A percentile compares a stretch with the other conserved stretches of the same genome.
phyloP scores from a whole-genome alignment of 345 rosid species.

The Salix caprea region DNA sequence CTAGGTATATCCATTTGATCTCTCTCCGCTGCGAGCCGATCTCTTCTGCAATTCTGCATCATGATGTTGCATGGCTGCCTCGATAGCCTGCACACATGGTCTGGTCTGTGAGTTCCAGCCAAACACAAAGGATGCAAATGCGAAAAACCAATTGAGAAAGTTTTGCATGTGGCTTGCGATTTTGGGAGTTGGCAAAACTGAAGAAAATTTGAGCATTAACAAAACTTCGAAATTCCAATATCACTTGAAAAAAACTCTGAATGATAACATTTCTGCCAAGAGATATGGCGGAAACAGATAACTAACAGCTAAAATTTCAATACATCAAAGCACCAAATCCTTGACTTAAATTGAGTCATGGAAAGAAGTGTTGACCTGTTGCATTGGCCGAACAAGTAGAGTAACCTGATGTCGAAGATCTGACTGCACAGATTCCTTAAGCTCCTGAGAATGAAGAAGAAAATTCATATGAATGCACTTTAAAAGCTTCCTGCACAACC shows the following conservation, averaged over 20 bases:
- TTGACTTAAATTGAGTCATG: background rate
- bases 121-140: background rate
- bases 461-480: background rate
- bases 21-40: constrained; percentile 14
- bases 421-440: constrained; percentile 79
- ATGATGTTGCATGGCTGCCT: constrained; percentile 34
- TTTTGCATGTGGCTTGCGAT: background rate
- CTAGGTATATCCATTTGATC: constrained; percentile 27
- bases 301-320: background rate
- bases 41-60: constrained; percentile 33
- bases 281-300: background rate
- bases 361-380: constrained; percentile 54
- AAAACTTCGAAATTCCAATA: background rate
- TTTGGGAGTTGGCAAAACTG: background rate
- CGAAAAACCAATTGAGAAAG: background rate
- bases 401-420: constrained; percentile 81
- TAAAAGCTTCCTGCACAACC: background rate
- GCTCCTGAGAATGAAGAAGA: constrained; percentile 38
- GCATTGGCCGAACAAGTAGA: constrained; percentile 88
- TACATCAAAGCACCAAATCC: background rate
- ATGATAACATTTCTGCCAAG: background rate
- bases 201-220: background rate
- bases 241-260: no score
- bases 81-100: constrained; percentile 21
- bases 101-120: background rate